Conservation (phyloP, 2,329 filamentous ascomycete species). For the Pseudogymnoascus sp. region DNA sequence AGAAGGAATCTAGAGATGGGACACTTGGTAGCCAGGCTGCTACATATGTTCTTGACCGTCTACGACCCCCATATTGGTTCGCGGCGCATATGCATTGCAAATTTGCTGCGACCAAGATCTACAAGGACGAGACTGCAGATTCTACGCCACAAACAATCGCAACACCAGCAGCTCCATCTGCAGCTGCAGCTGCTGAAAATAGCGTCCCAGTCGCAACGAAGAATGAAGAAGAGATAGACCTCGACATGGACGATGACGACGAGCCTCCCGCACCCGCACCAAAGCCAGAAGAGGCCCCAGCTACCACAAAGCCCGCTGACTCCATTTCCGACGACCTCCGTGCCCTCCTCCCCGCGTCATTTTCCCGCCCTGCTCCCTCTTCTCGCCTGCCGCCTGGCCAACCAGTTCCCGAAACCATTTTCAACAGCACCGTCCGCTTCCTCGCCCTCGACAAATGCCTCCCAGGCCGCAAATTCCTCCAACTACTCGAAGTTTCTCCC, state of each 20-base stretch:
- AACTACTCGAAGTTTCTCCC: constrained; percentile 57
- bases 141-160: not conserved
- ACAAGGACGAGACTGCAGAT: constrained; percentile 28
- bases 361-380: constrained; percentile 42
- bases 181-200: not conserved
- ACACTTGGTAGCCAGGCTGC: constrained; percentile 75
- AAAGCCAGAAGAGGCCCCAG: constrained; percentile 19
- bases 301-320: constrained; percentile 17
- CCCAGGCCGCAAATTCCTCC: constrained; percentile 71
- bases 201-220: constrained; percentile 14
- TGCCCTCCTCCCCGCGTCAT: constrained; percentile 69
- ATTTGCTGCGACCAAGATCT: constrained; percentile 63
- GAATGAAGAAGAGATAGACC: constrained; percentile 66
- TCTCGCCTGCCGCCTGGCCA: constrained; percentile 43
- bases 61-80: constrained; percentile 86
- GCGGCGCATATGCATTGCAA: constrained; percentile 89
- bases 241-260: constrained; percentile 50
- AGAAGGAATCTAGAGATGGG: constrained; percentile 66
- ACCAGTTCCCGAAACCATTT: constrained; percentile 63
- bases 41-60: constrained; percentile 67
- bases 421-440: constrained; percentile 74
- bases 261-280: constrained; percentile 13
- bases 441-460: constrained; percentile 89
- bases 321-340: constrained; percentile 52
- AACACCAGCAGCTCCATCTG: not conserved